phyloP scores from a whole-genome alignment of 257 asterid species.

The Fraxinus americana region DNA sequence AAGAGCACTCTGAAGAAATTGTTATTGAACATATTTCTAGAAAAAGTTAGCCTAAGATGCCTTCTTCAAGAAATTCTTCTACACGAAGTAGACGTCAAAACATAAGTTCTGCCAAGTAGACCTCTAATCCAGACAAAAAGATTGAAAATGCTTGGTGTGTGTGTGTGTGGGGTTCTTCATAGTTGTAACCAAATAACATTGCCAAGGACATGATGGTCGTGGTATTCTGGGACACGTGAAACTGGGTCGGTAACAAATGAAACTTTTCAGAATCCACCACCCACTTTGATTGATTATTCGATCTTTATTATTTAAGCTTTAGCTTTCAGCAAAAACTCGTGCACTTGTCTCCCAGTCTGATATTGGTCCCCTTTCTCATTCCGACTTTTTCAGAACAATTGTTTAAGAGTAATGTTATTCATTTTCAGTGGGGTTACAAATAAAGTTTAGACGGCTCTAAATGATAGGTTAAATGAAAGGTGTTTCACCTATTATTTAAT shows the following conservation, averaged over 20 bases:
- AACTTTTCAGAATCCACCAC: not conserved
- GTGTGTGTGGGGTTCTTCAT: not conserved
- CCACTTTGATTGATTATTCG: not conserved
- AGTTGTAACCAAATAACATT: not conserved
- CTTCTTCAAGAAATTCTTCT: no score
- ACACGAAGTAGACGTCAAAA: no score
- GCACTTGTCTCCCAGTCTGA: not conserved
- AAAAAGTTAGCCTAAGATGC: no score
- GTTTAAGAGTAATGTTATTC: no score
- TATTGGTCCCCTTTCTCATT: not conserved
- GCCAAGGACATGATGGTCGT: not conserved
- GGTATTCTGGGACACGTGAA: slow-evolving; percentile 2
- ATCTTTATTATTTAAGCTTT: not conserved
- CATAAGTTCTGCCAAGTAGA: no score
- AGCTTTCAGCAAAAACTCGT: slow-evolving; percentile 3
- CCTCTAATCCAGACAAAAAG: no score
- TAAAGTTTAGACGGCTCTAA: no score
- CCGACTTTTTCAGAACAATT: not conserved
- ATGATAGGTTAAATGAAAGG: no score
- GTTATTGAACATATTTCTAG: no score
- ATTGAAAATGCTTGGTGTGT: not conserved
- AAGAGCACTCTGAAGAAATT: no score
- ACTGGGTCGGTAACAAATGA: not conserved
- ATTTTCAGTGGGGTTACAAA: no score
- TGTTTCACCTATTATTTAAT: no score